phyloP scores from a whole-genome alignment of 2,329 filamentous ascomycete species.

The Phialocephala sp. region DNA sequence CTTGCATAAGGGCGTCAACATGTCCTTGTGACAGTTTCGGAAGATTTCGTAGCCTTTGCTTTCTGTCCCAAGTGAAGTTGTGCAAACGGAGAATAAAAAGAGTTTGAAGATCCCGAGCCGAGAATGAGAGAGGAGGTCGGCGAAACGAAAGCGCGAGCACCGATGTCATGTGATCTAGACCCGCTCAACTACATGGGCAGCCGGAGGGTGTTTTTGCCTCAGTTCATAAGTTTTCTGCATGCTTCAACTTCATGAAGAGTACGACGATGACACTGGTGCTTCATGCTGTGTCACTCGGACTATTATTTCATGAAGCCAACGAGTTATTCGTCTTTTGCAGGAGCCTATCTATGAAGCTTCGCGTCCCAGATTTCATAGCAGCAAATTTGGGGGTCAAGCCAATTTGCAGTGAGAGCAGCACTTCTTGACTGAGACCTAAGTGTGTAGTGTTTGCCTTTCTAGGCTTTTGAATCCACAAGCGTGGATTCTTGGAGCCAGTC shows the following conservation, averaged over 20 bases:
- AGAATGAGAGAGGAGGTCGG: background rate
- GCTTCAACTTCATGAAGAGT: background rate
- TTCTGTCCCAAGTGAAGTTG: background rate
- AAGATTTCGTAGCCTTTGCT: constrained; percentile 9
- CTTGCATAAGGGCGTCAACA: background rate
- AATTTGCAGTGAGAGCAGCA: background rate
- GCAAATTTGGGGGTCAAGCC: too few relatives aligned
- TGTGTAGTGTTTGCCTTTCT: background rate
- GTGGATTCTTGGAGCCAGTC: background rate
- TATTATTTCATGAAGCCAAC: background rate
- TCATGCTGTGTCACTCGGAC: background rate
- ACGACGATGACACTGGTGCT: background rate
- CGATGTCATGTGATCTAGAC: background rate
- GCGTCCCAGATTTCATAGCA: background rate
- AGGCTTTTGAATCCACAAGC: background rate
- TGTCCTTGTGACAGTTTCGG: constrained; percentile 19
- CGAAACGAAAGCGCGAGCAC: background rate
- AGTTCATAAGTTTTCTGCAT: background rate
- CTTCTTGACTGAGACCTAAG: background rate
- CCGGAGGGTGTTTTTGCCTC: background rate
- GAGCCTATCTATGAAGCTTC: background rate
- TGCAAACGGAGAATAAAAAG: background rate
- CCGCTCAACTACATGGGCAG: background rate
- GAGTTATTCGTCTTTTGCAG: background rate
- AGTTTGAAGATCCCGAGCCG: background rate